Conservation (phyloP, 2,329 filamentous ascomycete species). For the Annulohypoxylon truncatum region DNA sequence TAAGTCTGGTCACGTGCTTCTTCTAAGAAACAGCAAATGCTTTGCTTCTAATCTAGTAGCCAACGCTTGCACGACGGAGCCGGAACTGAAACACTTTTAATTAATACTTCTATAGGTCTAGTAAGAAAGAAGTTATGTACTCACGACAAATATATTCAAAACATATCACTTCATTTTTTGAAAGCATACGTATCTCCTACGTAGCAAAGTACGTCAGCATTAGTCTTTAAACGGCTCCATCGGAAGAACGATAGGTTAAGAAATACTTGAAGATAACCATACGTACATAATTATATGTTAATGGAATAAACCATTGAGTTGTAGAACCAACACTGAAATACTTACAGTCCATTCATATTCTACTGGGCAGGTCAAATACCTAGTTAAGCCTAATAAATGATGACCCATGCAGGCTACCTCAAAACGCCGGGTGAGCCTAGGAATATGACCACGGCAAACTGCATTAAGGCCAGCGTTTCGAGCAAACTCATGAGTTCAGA, state of each 20-base stretch:
- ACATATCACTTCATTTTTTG: not conserved
- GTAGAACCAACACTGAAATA: conserved; percentile 2
- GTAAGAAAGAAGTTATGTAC: conserved; percentile 2
- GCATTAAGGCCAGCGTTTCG: conserved; percentile 31
- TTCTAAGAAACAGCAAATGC: not conserved
- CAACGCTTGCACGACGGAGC: not conserved
- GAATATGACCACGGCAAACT: conserved; percentile 28
- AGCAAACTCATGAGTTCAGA: conserved; percentile 22
- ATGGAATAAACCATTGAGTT: not conserved
- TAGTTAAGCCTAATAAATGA: not conserved
- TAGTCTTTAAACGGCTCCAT: not conserved
- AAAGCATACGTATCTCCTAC: conserved; percentile 19
- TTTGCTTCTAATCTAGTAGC: not conserved
- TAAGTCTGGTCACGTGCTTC: conserved; percentile 5
- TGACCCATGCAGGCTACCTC: not conserved
- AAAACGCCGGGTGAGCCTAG: not conserved
- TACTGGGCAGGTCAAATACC: not conserved
- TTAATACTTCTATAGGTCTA: not conserved
- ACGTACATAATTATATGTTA: not conserved
- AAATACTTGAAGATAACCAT: not conserved
- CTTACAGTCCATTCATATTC: not conserved
- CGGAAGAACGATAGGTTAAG: conserved; percentile 10
- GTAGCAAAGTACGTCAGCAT: conserved; percentile 33
- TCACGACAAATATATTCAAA: conserved; percentile 1
- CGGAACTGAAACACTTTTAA: conserved; percentile 19